Evolutionary conservation across 2,329 filamentous ascomycete genomes (phyloP).

Genomic region (Gyromitra esculenta): DNA sequence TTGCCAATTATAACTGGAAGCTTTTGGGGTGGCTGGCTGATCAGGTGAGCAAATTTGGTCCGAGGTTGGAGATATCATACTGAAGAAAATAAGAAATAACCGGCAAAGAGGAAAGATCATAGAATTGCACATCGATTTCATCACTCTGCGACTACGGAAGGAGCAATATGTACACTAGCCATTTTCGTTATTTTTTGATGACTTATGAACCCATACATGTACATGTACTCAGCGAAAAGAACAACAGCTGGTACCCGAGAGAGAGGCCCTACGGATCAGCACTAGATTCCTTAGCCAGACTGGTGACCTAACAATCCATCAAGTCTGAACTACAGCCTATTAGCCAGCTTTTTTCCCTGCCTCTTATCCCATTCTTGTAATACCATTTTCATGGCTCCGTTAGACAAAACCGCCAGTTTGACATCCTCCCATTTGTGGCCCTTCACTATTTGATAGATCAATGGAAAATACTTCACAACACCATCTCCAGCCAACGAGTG

Average conservation of each 20-base stretch:
- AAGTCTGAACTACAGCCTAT: neutral
- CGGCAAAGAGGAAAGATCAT: too few relatives aligned
- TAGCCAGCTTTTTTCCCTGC: neutral
- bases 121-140: neutral
- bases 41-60: neutral
- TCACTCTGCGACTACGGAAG: neutral
- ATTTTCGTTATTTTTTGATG: neutral
- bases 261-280: neutral
- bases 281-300: neutral
- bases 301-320: neutral
- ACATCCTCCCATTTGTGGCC: slow-evolving; percentile 39
- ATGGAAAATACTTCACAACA: slow-evolving; percentile 26
- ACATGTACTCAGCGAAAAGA: neutral
- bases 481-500: slow-evolving; percentile 9
- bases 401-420: slow-evolving; percentile 16
- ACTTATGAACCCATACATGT: neutral
- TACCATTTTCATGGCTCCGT: slow-evolving; percentile 26
- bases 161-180: neutral
- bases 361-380: slow-evolving; percentile 34
- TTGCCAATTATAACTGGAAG: too few relatives aligned
- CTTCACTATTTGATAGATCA: slow-evolving; percentile 36
- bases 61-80: too few relatives aligned
- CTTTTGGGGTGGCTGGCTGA: too few relatives aligned
- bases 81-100: too few relatives aligned
- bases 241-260: neutral